Base-by-base conservation (phyloP, 345 rosid genomes). In the Acer yangbiense region DNA sequence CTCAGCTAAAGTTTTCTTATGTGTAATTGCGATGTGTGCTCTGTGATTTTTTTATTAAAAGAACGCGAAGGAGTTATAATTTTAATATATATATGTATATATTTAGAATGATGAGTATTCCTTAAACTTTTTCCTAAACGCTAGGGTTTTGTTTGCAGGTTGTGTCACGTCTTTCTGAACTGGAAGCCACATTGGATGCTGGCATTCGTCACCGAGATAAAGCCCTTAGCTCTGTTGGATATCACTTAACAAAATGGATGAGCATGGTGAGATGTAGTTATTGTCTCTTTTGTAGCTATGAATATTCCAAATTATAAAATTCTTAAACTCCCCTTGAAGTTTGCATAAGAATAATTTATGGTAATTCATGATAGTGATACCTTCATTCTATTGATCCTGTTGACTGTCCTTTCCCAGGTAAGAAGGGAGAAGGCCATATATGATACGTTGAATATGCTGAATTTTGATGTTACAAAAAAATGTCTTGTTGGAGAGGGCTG, bases 401-500 rank as follows among this genome's bases (percentile, higher is more conserved):
- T 74, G 48, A 44, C 44, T n/a, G 2, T 7, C 65, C 73, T 85
- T 73, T 83, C 65, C 64, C 78, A 95, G 98, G 97, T 92, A 62
- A 91, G 92, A 84, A 87, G 93, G 82, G 95, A 94, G 87, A 95
- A 95, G 79, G 95, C 97, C 23, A 92, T 94, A 58, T 94, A 91
- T 85, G 98, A 92, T 86, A 87, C 95, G 9, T 79, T 95, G 82
- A 93, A 95, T 82, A 95, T 92, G 98, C 88, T 95, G 75, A 95
- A 95, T 84, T 95, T 93, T 77, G 99, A 95, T 87, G 98, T 95
- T 72, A 93, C 98, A 14, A 95, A 95, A 83, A 95, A 95, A 83
- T 95, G 97, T 84, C 98, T 95, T 73, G 97, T 95, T 74, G 98
- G 99, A 61, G 99, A 95, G 83, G 97, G 99, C 57, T 95, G 99